A percentile compares a stretch with the other conserved stretches of the same genome.
These are phyloP conservation scores for Lactuca sativa DNA, from an alignment of 129 eudicot genomes.

Conservation along the genomic window DNA sequence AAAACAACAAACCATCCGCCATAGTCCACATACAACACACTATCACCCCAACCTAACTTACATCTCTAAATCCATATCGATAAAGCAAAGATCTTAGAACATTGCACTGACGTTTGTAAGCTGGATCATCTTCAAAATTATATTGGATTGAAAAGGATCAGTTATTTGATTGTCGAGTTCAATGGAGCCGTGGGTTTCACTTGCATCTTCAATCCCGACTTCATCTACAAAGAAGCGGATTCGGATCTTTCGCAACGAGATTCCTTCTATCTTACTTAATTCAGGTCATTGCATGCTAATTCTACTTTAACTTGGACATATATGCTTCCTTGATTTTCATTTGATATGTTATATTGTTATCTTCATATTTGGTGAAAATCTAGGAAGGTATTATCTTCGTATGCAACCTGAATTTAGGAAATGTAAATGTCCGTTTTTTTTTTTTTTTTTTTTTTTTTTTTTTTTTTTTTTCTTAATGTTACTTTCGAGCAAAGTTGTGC, in stretches of 20 bases:
- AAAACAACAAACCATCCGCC: constrained; percentile 18
- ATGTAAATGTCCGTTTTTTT: neutral
- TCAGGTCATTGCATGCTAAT: constrained; percentile 36
- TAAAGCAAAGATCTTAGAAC: constrained; percentile 11
- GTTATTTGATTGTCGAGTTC: constrained; percentile 30
- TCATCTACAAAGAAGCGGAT: constrained; percentile 53
- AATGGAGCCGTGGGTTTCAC: constrained; percentile 52
- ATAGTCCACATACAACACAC: neutral
- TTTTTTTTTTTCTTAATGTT: neutral
- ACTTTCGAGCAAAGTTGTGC: neutral
- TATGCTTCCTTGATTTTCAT: neutral
- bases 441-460: neutral
- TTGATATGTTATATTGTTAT: constrained; percentile 6
- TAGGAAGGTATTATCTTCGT: neutral
- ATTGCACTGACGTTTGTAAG: neutral
- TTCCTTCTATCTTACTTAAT: constrained; percentile 45
- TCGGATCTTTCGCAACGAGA: constrained; percentile 61
- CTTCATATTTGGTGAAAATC: neutral
- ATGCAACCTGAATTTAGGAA: neutral
- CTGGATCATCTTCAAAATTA: constrained; percentile 8
- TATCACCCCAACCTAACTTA: neutral
- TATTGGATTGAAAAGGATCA: constrained; percentile 20
- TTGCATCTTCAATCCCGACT: constrained; percentile 48
- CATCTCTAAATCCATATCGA: constrained; percentile 16
- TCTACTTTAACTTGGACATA: neutral